These are phyloP conservation scores for Carex myosuroides DNA, from an alignment of 176 grass and related monocot genomes.

Conservation along the genomic window DNA sequence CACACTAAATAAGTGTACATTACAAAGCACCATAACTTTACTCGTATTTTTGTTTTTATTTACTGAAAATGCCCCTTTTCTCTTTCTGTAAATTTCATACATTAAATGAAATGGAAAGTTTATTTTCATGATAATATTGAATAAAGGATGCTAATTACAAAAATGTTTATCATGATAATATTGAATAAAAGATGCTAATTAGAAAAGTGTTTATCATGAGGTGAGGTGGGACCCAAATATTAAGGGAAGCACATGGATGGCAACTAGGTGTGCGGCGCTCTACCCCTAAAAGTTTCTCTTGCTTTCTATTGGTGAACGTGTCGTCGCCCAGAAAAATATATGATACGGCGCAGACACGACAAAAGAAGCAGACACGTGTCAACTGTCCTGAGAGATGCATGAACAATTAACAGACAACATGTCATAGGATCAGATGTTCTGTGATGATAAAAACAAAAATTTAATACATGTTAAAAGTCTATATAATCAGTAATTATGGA, in stretches of 20 bases:
- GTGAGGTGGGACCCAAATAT: conserved; percentile 2
- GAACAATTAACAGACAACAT: neutral
- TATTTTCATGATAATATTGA: neutral
- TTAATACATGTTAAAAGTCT: too few relatives aligned
- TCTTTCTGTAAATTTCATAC: neutral
- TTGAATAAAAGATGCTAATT: neutral
- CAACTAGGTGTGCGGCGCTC: conserved; percentile 15
- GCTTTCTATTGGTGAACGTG: neutral
- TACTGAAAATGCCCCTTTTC: neutral
- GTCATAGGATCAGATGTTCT: too few relatives aligned
- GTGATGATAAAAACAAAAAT: too few relatives aligned
- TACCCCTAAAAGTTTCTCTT: neutral
- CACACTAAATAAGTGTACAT: too few relatives aligned
- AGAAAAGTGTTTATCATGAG: neutral
- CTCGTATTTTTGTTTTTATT: neutral
- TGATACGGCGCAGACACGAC: neutral
- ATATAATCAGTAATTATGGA: too few relatives aligned
- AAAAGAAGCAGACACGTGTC: neutral
- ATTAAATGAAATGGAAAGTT: neutral
- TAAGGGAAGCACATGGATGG: conserved; percentile 12
- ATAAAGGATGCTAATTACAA: neutral
- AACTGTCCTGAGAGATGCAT: neutral
- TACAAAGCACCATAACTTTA: neutral
- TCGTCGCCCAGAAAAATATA: neutral
- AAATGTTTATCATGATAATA: neutral